Percentiles rank a stretch among this genome's conserved stretches.
Conservation (phyloP, 768 basidiomycete genomes). For the Cystobasidium ongulense region DNA sequence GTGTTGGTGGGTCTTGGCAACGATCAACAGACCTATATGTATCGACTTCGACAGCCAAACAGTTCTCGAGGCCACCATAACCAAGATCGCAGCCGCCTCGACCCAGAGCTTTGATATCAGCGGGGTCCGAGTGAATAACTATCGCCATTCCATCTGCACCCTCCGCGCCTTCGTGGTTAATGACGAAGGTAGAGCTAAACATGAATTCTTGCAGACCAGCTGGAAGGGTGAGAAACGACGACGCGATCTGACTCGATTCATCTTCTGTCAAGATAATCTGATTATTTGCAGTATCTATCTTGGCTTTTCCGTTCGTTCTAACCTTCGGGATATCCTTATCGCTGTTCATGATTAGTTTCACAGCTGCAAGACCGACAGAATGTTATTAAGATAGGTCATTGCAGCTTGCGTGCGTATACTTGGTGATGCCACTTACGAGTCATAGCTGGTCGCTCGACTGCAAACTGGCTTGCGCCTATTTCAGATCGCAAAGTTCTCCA, state of each 20-base stretch:
- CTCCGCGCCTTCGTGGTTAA: neutral
- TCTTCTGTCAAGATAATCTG: neutral
- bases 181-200: neutral
- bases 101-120: neutral
- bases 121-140: slow-evolving; percentile 2
- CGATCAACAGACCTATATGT: slow-evolving; percentile 17
- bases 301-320: neutral
- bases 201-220: neutral
- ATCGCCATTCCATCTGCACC: slow-evolving; percentile 25
- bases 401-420: neutral
- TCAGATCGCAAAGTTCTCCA: slow-evolving; percentile 14
- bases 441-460: neutral
- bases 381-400: neutral
- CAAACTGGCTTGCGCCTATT: neutral
- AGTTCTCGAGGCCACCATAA: slow-evolving; percentile 13
- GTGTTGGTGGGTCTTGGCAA: slow-evolving; percentile 26
- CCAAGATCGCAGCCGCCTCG: slow-evolving; percentile 22
- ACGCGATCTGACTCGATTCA: neutral
- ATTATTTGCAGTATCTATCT: neutral
- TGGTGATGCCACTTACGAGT: neutral
- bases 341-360: neutral
- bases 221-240: slow-evolving; percentile 19
- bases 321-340: neutral
- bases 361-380: neutral
- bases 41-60: slow-evolving; percentile 20